Evolutionary conservation across 1,284 basidiomycete genomes (phyloP).

Genomic region (Tausonia pullulans): DNA sequence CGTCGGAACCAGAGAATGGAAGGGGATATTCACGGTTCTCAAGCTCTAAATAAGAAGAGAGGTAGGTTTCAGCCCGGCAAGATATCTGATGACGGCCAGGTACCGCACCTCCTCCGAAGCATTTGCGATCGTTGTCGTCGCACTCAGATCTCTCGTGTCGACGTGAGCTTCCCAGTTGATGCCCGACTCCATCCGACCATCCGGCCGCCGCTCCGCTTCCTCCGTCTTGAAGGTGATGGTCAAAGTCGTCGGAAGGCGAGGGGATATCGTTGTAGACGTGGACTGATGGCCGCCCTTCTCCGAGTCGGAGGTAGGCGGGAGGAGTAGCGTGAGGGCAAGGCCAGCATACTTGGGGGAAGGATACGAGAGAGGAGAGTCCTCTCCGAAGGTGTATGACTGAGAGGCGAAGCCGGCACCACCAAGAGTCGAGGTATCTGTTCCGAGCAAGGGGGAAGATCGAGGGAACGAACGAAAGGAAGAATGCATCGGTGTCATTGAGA

Average conservation of each 20-base stretch:
- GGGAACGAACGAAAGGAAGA: neutral
- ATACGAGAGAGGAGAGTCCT: constrained; percentile 13
- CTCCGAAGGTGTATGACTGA: constrained; percentile 31
- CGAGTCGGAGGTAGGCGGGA: constrained; percentile 16
- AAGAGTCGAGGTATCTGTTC: constrained; percentile 37
- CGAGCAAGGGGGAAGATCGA: neutral
- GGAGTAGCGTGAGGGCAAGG: constrained; percentile 18
- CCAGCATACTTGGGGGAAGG: constrained; percentile 24
- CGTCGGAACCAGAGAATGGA: constrained; percentile 34
- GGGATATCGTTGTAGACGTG: neutral
- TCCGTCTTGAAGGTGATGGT: constrained; percentile 37
- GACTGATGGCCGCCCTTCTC: constrained; percentile 20
- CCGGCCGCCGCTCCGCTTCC: constrained; percentile 26
- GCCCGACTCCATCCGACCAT: constrained; percentile 33
- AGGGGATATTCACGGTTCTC: constrained; percentile 21
- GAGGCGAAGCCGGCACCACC: constrained; percentile 44
- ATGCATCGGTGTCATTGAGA: neutral
- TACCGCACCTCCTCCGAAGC: neutral
- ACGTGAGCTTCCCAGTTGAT: constrained; percentile 38
- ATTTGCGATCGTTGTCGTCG: constrained; percentile 9
- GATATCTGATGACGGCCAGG: neutral
- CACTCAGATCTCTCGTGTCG: neutral
- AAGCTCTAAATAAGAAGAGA: too few relatives aligned
- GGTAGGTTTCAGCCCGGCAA: too few relatives aligned
- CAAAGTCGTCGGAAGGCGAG: constrained; percentile 19